These are phyloP conservation scores for Trichoderma sp. DNA, from an alignment of 2,329 filamentous ascomycete genomes.

Conservation along the genomic window DNA sequence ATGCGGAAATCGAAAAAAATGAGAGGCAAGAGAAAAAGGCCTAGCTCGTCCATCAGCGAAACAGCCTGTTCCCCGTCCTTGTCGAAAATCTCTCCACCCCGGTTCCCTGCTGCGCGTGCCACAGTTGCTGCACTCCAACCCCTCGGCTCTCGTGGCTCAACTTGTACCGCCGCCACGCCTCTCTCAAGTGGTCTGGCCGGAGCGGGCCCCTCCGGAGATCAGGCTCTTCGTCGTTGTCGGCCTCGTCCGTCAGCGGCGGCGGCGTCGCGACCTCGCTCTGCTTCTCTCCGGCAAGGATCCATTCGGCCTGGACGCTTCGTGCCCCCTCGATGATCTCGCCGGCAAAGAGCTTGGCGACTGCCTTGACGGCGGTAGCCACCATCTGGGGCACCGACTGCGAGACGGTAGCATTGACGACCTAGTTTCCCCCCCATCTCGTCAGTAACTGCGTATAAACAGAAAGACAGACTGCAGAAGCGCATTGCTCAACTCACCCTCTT, in stretches of 20 bases:
- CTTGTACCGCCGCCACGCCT: constrained; percentile 71
- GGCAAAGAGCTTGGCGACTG: constrained; percentile 75
- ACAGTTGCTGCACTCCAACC: constrained; percentile 61
- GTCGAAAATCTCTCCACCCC: constrained; percentile 63
- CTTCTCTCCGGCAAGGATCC: constrained; percentile 62
- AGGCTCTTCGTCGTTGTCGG: constrained; percentile 41
- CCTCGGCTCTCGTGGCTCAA: constrained; percentile 63
- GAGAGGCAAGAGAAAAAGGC: neutral
- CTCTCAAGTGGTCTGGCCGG: constrained; percentile 72
- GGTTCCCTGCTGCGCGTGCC: constrained; percentile 62
- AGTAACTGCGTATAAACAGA: neutral
- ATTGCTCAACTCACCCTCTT: constrained; percentile 58
- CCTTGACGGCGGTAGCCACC: constrained; percentile 74
- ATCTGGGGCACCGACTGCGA: constrained; percentile 75
- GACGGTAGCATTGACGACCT: constrained; percentile 78
- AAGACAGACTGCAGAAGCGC: neutral
- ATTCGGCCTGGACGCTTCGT: constrained; percentile 70
- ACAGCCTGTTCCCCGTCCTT: constrained; percentile 55
- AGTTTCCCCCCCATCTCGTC: neutral
- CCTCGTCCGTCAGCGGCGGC: constrained; percentile 40
- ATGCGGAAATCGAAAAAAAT: neutral
- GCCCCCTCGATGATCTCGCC: constrained; percentile 75
- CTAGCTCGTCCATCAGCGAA: constrained; percentile 44
- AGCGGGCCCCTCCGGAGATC: constrained; percentile 57
- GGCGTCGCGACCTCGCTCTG: constrained; percentile 56